Evolutionary conservation across 192 early-diverging fungal species (phyloP), one percentile per base, ranked within the genome.

Genomic region (Backusella tuberculispora): DNA sequence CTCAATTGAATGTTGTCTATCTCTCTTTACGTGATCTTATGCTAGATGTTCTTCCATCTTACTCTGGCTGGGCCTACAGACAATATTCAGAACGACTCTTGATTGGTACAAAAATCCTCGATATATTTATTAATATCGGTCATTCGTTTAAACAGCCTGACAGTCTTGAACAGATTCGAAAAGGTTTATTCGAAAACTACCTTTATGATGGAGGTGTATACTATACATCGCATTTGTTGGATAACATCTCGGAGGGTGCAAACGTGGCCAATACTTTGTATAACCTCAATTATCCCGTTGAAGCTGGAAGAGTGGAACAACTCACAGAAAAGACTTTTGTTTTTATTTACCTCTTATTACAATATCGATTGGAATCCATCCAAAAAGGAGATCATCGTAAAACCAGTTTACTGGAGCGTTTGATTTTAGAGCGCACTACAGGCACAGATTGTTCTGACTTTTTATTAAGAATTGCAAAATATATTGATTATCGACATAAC

Each of bases 131-230:
- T 21, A 65, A 76, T 48, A 43, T 80, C 6, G 71, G n/a, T 0
- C 50, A 43, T 4, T 67, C 69, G 5, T 78, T 71, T 43, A 68
- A 71, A n/a, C 66, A 73, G 3, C 45, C 64, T 2, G 77, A 7
- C 13, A 4, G 4, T 12, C 53, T 60, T 60, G 21, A 13, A 26
- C 10, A 60, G 3, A 26, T 60, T 44, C 84, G 81, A 46, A 70
- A 88, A 5, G 67, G 66, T 15, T 15, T 88, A 12, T 34, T 82
- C 45, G 77, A 72, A 26, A 79, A 80, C 66, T 85, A 85, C 80
- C 75, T 87, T 38, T 77, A 78, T 38, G 81, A 88, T 34, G 87
- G 85, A 38, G 84, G 82, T 24, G 81, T 79, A 41, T 81, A 86
- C 34, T 79, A 86, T 15, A 71, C 81, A n/a, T 69, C 80, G 7